Base-by-base conservation (phyloP, 129 eudicot genomes). In the Glebionis coronaria region DNA sequence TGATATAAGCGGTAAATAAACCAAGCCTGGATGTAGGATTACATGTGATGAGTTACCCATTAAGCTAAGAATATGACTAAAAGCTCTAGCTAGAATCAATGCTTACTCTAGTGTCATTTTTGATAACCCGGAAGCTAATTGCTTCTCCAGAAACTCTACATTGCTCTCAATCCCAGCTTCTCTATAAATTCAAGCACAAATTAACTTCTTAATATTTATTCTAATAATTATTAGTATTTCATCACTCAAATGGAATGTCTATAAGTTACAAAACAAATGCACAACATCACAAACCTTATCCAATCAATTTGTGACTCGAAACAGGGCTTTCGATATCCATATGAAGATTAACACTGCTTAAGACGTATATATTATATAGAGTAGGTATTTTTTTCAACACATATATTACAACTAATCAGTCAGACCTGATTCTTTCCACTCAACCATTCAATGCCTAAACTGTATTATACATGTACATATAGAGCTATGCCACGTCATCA, bases 21-120 rank as follows among this genome's bases (percentile, higher is more conserved):
- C 42, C 35, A 73, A 76, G 55, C 61, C 56, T 66, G 64, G 52
- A 70, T 50, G 16, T 46, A 42, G 29, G 44, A 49, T 57, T 74
- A 88, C 98, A 95, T 88, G 77, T 92, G 98, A 78, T 92, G 96
- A 71, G 98, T 86, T 88, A 27, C 88, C 90, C 83, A 85, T 85
- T 73, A 92, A 83, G 54, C 80, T 82, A 52, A 92, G 91, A 76
- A 82, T 86, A 75, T 88, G 98, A 78, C 96, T 92, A 74, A 88
- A 86, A 42, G 89, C 88, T 56, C 98, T 82, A 51, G 95, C 98
- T 21, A 88, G 82, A 38, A 71, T 76, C 25, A 89, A 54, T 28
- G 96, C 96, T 80, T 92, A 96, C 40, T 92, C 96, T 55, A 92
- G 60, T 45, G 87, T 81, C 98, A 86, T 80, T 65, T 84, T 81